Percentiles rank a stretch among this genome's conserved stretches.
These are phyloP conservation scores for Cylindrotheca closterium DNA, from an alignment of 108 stramenopile genomes.

Conservation along the genomic window DNA sequence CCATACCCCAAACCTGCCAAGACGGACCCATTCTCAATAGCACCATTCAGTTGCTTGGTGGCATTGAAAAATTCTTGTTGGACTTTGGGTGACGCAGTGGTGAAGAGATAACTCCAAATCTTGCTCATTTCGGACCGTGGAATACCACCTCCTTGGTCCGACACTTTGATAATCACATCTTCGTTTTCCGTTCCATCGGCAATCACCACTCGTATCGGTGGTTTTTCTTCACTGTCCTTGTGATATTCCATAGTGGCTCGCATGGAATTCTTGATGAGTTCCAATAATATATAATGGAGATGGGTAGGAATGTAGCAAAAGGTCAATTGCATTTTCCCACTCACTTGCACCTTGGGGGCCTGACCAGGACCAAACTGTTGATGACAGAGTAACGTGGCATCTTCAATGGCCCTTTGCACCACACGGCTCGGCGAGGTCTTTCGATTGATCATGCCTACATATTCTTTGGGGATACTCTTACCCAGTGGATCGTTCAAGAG, in stretches of 20 bases:
- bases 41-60: not conserved
- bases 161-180: conserved; percentile 84
- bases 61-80: conserved; percentile 44
- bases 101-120: conserved; percentile 78
- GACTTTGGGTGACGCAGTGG: conserved; percentile 53
- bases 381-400: conserved; percentile 76
- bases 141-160: conserved; percentile 93
- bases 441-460: conserved; percentile 64
- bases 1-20: conserved; percentile 87
- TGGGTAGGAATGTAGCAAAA: conserved; percentile 78
- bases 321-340: conserved; percentile 73
- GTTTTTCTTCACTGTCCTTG: conserved; percentile 42
- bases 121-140: conserved; percentile 69
- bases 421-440: conserved; percentile 61
- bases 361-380: conserved; percentile 63
- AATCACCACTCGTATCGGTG: conserved; percentile 70
- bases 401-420: conserved; percentile 64
- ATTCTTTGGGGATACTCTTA: conserved; percentile 22
- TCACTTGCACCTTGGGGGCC: conserved; percentile 76
- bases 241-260: conserved; percentile 83
- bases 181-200: conserved; percentile 85
- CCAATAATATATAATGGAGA: conserved; percentile 86
- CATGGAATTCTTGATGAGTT: conserved; percentile 92
- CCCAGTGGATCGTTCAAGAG: conserved; percentile 14
- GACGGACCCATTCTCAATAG: not conserved